Conservation (phyloP, 2,329 filamentous ascomycete species). For the Akanthomyces muscarius region DNA sequence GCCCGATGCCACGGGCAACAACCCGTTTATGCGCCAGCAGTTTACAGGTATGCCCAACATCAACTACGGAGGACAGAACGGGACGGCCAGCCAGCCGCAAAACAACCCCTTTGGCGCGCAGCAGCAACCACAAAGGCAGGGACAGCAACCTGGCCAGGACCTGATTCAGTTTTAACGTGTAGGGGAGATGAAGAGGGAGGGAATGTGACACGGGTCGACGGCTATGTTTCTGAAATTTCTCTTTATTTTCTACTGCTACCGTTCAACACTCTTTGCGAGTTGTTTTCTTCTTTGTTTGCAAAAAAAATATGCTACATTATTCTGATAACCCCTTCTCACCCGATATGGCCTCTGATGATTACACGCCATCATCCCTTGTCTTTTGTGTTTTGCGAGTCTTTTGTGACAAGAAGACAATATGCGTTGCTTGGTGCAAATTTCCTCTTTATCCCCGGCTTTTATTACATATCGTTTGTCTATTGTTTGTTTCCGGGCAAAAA, state of each 20-base stretch:
- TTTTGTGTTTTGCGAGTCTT: neutral
- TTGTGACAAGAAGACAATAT: neutral
- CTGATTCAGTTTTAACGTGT: slow-evolving; percentile 59
- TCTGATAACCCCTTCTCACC: neutral
- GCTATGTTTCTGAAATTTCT: slow-evolving; percentile 13
- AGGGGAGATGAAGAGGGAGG: neutral
- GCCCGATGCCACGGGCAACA: slow-evolving; percentile 71
- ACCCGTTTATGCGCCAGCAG: slow-evolving; percentile 83
- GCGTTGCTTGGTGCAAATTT: neutral
- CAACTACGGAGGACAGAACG: slow-evolving; percentile 49
- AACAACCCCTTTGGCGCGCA: slow-evolving; percentile 57
- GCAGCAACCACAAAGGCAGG: slow-evolving; percentile 43
- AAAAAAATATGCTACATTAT: slow-evolving; percentile 1
- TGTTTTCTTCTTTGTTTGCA: neutral
- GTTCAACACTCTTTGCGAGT: neutral
- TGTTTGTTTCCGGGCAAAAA: neutral
- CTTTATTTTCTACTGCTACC: neutral
- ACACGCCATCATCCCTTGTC: neutral
- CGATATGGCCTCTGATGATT: no score
- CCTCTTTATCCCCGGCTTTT: neutral
- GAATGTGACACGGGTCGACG: neutral
- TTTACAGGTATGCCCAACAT: slow-evolving; percentile 71
- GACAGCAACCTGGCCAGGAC: slow-evolving; percentile 50
- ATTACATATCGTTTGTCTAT: neutral
- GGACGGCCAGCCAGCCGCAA: slow-evolving; percentile 45